Base-by-base conservation (phyloP, 345 rosid genomes). In the Arabis alpina region DNA sequence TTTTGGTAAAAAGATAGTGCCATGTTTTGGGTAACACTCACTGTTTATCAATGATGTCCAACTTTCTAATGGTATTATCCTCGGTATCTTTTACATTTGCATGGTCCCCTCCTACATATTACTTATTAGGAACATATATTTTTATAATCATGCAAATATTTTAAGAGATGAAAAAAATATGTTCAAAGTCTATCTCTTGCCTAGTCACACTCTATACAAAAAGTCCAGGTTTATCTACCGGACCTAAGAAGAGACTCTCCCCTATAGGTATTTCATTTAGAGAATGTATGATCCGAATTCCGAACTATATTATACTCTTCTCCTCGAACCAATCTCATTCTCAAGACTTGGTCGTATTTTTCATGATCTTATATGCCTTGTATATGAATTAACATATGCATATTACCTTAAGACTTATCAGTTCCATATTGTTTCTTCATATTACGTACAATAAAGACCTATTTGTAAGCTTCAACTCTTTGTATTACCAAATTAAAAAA, bases 11-110 rank as follows among this genome's bases (percentile, higher is more conserved):
- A 28, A 41, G 66, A 61, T 54, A 69, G 70, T 76, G 79, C 70
- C 79, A 49, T 69, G 71, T 62, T 68, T 76, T 76, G 70, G 54
- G 75, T 76, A 56, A 69, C 69, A 74, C 51, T 68, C 66, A 54
- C 66, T 76, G 41, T 62, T 69, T 76, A 62, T 58, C 63, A 75
- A 75, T 63, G 1, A 75, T 75, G 41, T 32, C 54, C 45, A 56
- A 56, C 79, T 76, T 76, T 69, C 61, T 63, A 40, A 74, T 68
- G 73, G 69, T 67, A 74, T 74, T 68, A 67, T 67, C 10, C 78
- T 60, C 28, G 5, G 58, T 44, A 67, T 74, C 68, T 67, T 64
- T 66, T 60, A 44, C 60, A 53, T 71, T 9, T 16, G 23, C 12
- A 68, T 74, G 68, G 73, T 61, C 78, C 78, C 69, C 23, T 19